Base-by-base conservation (phyloP, 345 rosid genomes). In the Dovyalis caffra region DNA sequence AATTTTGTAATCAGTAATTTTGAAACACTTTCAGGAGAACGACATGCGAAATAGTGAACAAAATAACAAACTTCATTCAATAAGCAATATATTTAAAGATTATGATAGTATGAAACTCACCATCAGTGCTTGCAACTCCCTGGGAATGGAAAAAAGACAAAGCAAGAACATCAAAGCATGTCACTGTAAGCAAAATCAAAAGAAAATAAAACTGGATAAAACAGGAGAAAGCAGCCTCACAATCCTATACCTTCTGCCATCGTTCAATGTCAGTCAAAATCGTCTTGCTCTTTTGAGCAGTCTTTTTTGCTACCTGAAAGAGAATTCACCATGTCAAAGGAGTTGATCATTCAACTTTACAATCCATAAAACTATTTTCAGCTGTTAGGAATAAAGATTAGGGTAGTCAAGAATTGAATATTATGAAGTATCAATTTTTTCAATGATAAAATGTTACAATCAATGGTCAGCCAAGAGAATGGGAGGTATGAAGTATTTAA, bases 101-200 rank as follows among this genome's bases (percentile, higher is more conserved):
- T 38, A 69, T 43, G 43, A 43, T 43, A 43, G 47, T 43, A 16
- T 43, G 47, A 70, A 73, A 74, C 88, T 86, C 85, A 92, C 99
- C 94, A 84, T 95, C 99, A 63, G 92, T 88, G 83, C 97, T 91
- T 34, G 99, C 99, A 72, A 95, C 97, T 80, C 99, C 99, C 99
- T 95, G 95, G 80, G 86, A 69, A 80, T 18, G 47, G 43, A 75
- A 62, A 72, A 29, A 62, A 14, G 56, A 32, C 73, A 64, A 25
- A 16, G 37, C 12, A 64, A 77, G 75, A 83, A 58, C 74, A 79
- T 35, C 78, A 70, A 73, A 86, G 56, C 51, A 68, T 28, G 61
- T 25, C 63, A 73, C 72, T 28, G 68, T 56, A 63, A 68, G 74
- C 69, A 45, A 76, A 75, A 34, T 20, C 8, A 61, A 33, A n/a